A percentile compares a stretch with the other conserved stretches of the same genome.
These are phyloP conservation scores for Kodamaea restingae DNA, from an alignment of 805 yeast genomes.

Conservation along the genomic window DNA sequence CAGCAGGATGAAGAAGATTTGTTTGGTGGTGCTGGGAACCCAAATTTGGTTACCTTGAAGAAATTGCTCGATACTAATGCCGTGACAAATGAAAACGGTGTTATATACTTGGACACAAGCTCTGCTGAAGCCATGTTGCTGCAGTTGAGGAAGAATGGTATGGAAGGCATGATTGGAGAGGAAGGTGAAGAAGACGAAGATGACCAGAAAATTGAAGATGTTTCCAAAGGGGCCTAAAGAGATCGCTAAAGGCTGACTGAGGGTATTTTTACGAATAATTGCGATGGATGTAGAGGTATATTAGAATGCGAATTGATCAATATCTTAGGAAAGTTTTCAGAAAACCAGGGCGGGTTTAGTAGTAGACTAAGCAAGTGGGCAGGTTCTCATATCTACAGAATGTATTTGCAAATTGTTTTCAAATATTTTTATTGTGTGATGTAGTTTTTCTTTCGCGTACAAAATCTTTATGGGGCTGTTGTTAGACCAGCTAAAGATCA, in stretches of 20 bases:
- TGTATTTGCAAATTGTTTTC: no score
- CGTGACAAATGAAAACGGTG: constrained; percentile 57
- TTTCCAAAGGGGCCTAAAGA: constrained; percentile 23
- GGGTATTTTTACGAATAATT: no score
- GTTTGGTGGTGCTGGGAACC: constrained; percentile 12
- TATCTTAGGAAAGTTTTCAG: no score
- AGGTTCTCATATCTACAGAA: no score
- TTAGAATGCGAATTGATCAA: constrained; percentile 4
- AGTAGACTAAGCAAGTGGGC: no score
- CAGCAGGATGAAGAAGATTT: constrained; percentile 11
- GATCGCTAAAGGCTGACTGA: neutral
- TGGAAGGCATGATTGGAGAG: constrained; percentile 25
- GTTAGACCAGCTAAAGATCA: constrained; percentile 26
- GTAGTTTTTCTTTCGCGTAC: neutral
- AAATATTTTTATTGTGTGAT: neutral
- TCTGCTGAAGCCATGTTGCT: constrained; percentile 63
- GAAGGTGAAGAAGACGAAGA: constrained; percentile 29
- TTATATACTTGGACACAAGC: constrained; percentile 59
- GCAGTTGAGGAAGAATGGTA: constrained; percentile 27
- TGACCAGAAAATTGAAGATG: constrained; percentile 31
- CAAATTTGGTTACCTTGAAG: constrained; percentile 9
- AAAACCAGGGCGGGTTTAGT: no score
- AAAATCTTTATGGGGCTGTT: constrained; percentile 13
- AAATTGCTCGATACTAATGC: constrained; percentile 32
- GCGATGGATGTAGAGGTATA: neutral